A percentile compares a stretch with the other conserved stretches of the same genome.
Evolutionary conservation across 176 grass and related monocot genomes (phyloP).

Genomic region (Phyllostachys edulis): DNA sequence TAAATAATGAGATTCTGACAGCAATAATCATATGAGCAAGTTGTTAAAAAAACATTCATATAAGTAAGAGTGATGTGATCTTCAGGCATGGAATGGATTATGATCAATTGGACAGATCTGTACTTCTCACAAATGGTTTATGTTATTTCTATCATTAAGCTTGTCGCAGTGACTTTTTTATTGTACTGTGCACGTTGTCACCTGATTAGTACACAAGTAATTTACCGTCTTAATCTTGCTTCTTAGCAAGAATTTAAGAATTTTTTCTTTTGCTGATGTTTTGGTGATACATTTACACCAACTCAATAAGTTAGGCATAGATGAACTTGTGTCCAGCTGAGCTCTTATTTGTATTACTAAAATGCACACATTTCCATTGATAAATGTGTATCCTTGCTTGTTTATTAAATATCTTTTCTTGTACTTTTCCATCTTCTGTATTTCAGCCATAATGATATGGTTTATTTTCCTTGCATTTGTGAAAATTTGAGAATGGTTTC

Average conservation of each 20-base stretch:
- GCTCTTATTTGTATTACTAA: background rate
- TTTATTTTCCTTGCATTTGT: slow-evolving; percentile 8
- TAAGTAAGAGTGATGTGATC: background rate
- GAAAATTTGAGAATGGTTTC: slow-evolving; percentile 20
- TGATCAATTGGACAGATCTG: background rate
- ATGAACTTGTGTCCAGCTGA: background rate
- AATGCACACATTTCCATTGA: background rate
- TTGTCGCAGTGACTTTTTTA: background rate
- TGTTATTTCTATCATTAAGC: background rate
- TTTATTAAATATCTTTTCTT: slow-evolving; percentile 20
- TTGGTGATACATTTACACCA: background rate
- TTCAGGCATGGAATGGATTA: background rate
- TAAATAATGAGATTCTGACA: background rate
- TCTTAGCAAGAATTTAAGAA: background rate
- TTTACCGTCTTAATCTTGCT: background rate
- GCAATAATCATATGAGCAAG: background rate
- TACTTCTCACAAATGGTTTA: background rate
- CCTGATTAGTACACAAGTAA: background rate
- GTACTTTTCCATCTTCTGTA: background rate
- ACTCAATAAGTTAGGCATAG: background rate
- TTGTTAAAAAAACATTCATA: background rate
- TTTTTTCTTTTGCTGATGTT: slow-evolving; percentile 11
- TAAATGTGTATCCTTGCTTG: background rate
- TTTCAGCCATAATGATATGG: slow-evolving; percentile 5
- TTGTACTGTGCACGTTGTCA: background rate